Conservation (phyloP, 2,329 filamentous ascomycete genomes). For the Coniochaeta pulveracea region DNA sequence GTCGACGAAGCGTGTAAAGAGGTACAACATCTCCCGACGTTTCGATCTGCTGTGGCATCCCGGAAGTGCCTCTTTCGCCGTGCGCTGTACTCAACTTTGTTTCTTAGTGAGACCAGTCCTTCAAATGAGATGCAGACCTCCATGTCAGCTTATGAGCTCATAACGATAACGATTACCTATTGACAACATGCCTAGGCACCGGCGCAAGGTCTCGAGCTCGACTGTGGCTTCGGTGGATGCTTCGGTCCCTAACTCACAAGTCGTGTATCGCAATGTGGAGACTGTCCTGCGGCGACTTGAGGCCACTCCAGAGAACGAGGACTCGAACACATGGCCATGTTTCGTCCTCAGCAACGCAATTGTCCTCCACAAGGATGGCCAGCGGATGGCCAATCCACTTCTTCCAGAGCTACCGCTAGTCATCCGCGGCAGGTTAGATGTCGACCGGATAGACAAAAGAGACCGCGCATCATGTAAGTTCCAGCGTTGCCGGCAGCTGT, state of each 20-base stretch:
- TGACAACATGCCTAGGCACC: slow-evolving; percentile 18
- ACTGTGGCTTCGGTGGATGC: slow-evolving; percentile 31
- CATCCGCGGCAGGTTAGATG: slow-evolving; percentile 46
- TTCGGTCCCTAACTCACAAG: slow-evolving; percentile 10
- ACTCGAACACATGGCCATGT: slow-evolving; percentile 44
- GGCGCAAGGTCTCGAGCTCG: slow-evolving; percentile 30
- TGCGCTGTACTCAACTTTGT: no score
- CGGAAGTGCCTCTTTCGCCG: no score
- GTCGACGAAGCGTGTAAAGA: no score
- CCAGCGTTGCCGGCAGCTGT: no score
- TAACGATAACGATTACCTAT: no score
- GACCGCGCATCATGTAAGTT: slow-evolving; percentile 20
- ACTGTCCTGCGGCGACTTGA: no score
- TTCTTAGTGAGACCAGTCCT: no score
- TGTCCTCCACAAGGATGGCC: slow-evolving; percentile 42
- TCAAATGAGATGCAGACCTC: no score
- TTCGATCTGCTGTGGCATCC: no score
- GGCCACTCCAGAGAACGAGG: slow-evolving; percentile 11
- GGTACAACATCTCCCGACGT: no score
- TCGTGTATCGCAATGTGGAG: background rate
- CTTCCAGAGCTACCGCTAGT: slow-evolving; percentile 48
- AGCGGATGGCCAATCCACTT: slow-evolving; percentile 48
- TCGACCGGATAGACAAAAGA: slow-evolving; percentile 30
- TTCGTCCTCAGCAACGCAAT: slow-evolving; percentile 51
- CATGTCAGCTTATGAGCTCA: no score